Base-by-base conservation (phyloP, 345 rosid species). In the Melastoma malabathricum region DNA sequence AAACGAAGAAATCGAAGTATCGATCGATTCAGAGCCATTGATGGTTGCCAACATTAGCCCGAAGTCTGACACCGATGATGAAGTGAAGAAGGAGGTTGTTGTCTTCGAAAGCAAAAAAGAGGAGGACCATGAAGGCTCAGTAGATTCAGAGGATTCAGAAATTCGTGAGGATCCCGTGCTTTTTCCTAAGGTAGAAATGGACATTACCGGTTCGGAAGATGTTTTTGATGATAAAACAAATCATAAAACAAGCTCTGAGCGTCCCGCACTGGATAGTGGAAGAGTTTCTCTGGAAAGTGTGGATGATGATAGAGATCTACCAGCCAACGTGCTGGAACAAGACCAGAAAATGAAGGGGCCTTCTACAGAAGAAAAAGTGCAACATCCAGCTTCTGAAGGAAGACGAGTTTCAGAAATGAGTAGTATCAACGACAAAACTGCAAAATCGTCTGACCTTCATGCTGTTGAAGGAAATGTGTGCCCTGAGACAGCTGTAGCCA, bases 401-500 rank as follows among this genome's bases (percentile, higher is more conserved):
- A 65, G 69, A 22, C 82, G 77, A 60, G 59, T 68, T 63, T 72
- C 72, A 48, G 79, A 56, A 46, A 65, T 65, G 69, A 74, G 73
- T 68, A 67, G 62, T 57, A 46, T 59, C 15, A 55, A 56, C 34
- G 61, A 63, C 57, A 17, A 48, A 25, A 68, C 82, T 62, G 46
- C 52, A 13, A 61, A 22, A 20, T 69, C 70, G 17, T 52, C 51
- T 29, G 80, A 68, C 59, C 58, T 59, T 58, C 72, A 46, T 52
- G 43, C 70, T 25, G 67, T 61, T 51, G 82, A 73, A 52, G 71
- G 69, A 43, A 68, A 77, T 60, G 71, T 38, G 17, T 76, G 81
- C 92, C 82, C 94, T 17, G 84, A 72, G 62, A 89, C 77, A 77
- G 93, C 87, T 41, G 66, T 52, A 48, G 74, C 77, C 15, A 59